Conservation (phyloP, 768 basidiomycete genomes). For the Leucocoprinus birnbaumii region DNA sequence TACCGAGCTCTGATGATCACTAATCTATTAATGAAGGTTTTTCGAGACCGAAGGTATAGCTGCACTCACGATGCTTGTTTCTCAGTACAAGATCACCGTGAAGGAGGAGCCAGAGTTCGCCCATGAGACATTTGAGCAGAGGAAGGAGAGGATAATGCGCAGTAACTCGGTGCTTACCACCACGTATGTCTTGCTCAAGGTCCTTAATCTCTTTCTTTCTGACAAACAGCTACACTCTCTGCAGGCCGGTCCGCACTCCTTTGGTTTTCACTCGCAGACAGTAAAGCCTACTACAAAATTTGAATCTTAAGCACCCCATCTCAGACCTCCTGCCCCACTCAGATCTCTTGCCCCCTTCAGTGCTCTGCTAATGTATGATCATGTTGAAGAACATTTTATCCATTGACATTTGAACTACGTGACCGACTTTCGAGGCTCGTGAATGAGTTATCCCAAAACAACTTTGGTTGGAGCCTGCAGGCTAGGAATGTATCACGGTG, state of each 20-base stretch:
- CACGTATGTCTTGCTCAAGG: conserved; percentile 10
- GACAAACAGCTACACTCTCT: too few species aligned
- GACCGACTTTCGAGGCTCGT: too few species aligned
- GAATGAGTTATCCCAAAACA: too few species aligned
- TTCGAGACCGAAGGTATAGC: conserved; percentile 45
- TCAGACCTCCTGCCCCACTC: too few species aligned
- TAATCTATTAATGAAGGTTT: conserved; percentile 31
- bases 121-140: conserved; percentile 39
- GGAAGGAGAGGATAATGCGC: conserved; percentile 35
- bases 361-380: too few species aligned
- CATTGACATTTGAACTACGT: too few species aligned
- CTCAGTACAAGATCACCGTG: conserved; percentile 40
- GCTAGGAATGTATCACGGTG: too few species aligned
- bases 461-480: too few species aligned
- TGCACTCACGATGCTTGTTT: conserved; percentile 43
- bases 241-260: conserved; percentile 3
- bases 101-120: conserved; percentile 47
- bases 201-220: not conserved
- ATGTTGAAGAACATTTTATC: too few species aligned
- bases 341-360: too few species aligned
- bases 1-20: not conserved
- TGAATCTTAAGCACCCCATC: too few species aligned
- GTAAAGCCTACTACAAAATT: too few species aligned
- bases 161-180: conserved; percentile 27
- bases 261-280: conserved; percentile 5